These are phyloP conservation scores for Diospyros lotus DNA, from an alignment of 148 eudicot genomes.

Conservation along the genomic window DNA sequence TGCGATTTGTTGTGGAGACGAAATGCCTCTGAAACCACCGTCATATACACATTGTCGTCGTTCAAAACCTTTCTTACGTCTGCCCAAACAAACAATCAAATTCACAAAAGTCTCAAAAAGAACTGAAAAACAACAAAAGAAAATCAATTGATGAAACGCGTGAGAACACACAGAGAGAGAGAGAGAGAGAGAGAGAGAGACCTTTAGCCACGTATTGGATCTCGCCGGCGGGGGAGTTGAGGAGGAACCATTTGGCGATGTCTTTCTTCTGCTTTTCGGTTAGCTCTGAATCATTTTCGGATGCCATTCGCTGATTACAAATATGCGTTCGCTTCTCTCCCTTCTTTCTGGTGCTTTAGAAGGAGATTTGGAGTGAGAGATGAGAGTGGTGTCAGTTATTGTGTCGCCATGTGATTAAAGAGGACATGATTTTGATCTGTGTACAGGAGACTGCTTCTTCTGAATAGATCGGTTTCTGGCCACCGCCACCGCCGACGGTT, in stretches of 20 bases:
- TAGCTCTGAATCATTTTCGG: slow-evolving; percentile 51
- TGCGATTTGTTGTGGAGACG: slow-evolving; percentile 82
- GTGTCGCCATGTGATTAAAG: no score
- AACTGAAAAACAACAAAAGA: no score
- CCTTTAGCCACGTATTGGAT: slow-evolving; percentile 93
- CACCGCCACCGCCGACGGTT: no score
- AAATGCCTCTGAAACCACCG: slow-evolving; percentile 77
- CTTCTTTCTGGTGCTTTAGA: no score
- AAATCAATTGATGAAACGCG: not conserved
- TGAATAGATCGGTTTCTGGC: no score
- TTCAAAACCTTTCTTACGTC: slow-evolving; percentile 74
- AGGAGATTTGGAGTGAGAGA: no score
- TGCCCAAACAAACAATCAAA: slow-evolving; percentile 13
- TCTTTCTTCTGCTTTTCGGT: slow-evolving; percentile 61
- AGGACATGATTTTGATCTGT: no score
- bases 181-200: slow-evolving; percentile 9
- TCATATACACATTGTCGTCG: slow-evolving; percentile 58
- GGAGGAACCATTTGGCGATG: slow-evolving; percentile 96
- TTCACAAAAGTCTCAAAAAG: no score
- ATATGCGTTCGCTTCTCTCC: no score
- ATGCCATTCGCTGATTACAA: slow-evolving; percentile 23
- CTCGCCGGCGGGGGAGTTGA: slow-evolving; percentile 93
- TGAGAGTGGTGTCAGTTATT: no score
- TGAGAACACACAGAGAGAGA: not conserved
- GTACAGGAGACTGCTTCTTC: no score